Evolutionary conservation across 805 yeast genomes (phyloP).

Genomic region (Myxozyma vanderwaltii): DNA sequence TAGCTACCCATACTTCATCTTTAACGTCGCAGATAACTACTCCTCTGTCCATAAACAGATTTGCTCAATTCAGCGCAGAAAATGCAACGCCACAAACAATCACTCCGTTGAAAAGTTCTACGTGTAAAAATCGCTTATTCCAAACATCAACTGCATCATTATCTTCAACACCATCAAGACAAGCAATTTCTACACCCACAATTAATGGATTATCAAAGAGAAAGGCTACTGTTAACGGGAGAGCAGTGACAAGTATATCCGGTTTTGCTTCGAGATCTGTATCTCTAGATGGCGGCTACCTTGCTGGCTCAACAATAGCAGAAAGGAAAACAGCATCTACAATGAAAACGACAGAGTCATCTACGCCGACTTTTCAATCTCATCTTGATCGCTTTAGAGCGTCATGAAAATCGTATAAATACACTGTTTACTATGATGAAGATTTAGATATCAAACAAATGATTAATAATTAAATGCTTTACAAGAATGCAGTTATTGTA

Average conservation of each 20-base stretch:
- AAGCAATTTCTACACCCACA: not conserved
- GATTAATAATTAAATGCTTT: no score
- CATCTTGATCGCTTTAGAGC: conserved; percentile 1
- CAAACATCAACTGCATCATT: not conserved
- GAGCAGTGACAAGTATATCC: not conserved
- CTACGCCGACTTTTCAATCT: not conserved
- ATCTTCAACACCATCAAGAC: not conserved
- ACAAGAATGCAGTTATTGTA: no score
- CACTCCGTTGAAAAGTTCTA: not conserved
- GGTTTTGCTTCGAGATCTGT: not conserved
- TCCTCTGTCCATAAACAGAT: conserved; percentile 3
- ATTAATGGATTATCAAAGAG: not conserved
- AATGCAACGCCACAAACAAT: not conserved
- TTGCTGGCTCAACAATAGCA: no score
- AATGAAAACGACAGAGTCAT: not conserved
- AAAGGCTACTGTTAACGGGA: conserved; percentile 1
- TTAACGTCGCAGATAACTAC: not conserved
- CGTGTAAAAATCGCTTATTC: no score
- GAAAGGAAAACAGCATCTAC: not conserved
- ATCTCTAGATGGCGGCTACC: conserved; percentile 6
- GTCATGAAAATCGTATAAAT: not conserved
- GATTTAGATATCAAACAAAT: no score
- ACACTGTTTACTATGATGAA: not conserved
- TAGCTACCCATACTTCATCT: not conserved
- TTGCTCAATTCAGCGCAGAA: not conserved